Percentiles rank a stretch among this genome's conserved stretches.
Conservation (phyloP, 2,329 filamentous ascomycete species). For the Ramichloridium luteum region DNA sequence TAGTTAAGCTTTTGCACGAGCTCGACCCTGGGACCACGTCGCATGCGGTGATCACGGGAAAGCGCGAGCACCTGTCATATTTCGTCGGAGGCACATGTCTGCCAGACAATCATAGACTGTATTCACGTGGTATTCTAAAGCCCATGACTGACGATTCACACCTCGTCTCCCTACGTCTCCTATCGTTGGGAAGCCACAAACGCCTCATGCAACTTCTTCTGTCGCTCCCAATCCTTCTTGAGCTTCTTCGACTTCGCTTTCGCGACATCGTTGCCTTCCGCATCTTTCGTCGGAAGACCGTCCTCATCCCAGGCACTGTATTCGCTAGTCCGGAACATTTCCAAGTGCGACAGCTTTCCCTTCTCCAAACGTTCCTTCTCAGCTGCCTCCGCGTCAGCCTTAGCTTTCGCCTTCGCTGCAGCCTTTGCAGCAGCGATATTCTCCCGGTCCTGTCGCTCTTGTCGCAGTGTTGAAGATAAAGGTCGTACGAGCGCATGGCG, state of each 20-base stretch:
- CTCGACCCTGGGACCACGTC: too few relatives aligned
- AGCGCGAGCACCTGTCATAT: too few relatives aligned
- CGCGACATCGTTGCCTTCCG: slow-evolving; percentile 64
- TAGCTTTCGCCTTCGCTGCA: slow-evolving; percentile 33
- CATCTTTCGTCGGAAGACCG: slow-evolving; percentile 65
- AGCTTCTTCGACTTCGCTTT: slow-evolving; percentile 74
- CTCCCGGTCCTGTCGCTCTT: slow-evolving; percentile 41
- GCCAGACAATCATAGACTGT: too few relatives aligned
- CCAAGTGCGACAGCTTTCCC: slow-evolving; percentile 44
- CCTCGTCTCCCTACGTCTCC: background rate
- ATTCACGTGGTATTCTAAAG: too few relatives aligned
- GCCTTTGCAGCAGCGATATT: slow-evolving; percentile 40
- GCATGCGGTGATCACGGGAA: too few relatives aligned
- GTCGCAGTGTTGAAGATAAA: slow-evolving; percentile 38
- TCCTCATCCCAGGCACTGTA: slow-evolving; percentile 74
- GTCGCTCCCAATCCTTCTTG: slow-evolving; percentile 78
- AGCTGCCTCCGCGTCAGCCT: slow-evolving; percentile 42
- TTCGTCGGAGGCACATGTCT: too few relatives aligned
- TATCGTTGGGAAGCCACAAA: slow-evolving; percentile 27
- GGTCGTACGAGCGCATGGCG: slow-evolving; percentile 62
- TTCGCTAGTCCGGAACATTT: slow-evolving; percentile 48
- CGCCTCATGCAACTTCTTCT: slow-evolving; percentile 73
- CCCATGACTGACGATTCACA: too few relatives aligned
- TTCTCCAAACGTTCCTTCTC: slow-evolving; percentile 40
- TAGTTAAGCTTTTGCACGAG: too few relatives aligned